Evolutionary conservation across 1,284 basidiomycete species (phyloP), one percentile per base, ranked within the genome.

Genomic region (Ustilago trichophora): DNA sequence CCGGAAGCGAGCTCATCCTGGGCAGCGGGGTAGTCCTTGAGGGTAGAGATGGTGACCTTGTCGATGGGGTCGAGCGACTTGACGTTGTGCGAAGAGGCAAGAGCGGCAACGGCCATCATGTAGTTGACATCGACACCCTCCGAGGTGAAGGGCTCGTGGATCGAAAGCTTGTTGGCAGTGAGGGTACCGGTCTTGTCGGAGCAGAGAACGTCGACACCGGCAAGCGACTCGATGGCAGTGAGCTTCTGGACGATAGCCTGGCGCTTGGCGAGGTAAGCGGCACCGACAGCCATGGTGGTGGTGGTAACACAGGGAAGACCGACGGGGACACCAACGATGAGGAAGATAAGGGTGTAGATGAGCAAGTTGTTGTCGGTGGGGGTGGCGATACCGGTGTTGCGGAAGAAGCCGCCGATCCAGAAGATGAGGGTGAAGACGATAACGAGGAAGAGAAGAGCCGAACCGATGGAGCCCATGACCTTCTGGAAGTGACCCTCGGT

Each of bases 221-320:
- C 86, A 21, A 87, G 82, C 27, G 84, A 85, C 77, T 87, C 86
- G 78, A 87, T 87, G 42, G 86, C 86, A 12, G 86, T 86, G 37
- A 87, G 82, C 80, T 86, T 86, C 77, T 87, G 86, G n/a, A 87
- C 86, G 76, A 87, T 87, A n/a, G 85, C 85, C 73, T 87, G 83
- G 34, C 83, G 82, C 58, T 83, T 82, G 25, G 86, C 86, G 35
- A 87, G 83, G 80, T 86, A 86, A 7, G 86, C 85, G 32, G 85
- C 85, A 49, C 85, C 85, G 66, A 87, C 85, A 29, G 85, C 85
- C 68, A 85, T 82, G 38, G 84, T 85, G 54, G 85, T 86, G 40
- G 85, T 86, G 31, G 85, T 86, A 22, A 85, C 84, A 57, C 76
- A 81, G 72, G 85, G 85, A 6, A 86, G 82, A 82, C 85, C 86